Evolutionary conservation across 1,284 basidiomycete genomes (phyloP).

Genomic region (Rhodotorula sp.): DNA sequence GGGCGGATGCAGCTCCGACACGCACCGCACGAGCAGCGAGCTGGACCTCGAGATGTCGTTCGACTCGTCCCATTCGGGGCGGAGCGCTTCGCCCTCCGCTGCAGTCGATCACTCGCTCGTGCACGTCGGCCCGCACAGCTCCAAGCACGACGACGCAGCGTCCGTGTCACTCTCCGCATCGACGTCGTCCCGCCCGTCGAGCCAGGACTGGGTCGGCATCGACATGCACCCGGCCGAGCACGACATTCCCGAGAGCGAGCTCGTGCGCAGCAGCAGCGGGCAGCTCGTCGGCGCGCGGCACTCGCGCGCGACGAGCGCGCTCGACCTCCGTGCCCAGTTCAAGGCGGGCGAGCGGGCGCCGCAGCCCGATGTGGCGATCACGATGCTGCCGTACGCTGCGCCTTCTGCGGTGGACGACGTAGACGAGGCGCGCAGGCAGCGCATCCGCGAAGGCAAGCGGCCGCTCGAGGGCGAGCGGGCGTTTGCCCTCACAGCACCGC

Average conservation of each 20-base stretch:
- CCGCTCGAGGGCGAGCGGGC: constrained; percentile 18
- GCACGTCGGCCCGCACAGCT: too few species aligned
- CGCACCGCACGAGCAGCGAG: constrained; percentile 33
- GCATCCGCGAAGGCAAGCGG: constrained; percentile 22
- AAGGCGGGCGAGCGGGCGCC: constrained; percentile 10
- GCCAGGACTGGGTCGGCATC: constrained; percentile 29
- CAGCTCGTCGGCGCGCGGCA: constrained; percentile 22
- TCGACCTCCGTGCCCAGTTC: constrained; percentile 36
- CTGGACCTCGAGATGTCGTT: constrained; percentile 38
- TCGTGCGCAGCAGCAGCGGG: constrained; percentile 31
- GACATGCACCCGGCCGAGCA: constrained; percentile 22
- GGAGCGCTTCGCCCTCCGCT: too few species aligned
- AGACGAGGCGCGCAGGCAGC: background rate
- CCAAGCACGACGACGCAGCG: too few species aligned
- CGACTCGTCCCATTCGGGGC: background rate
- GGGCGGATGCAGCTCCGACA: constrained; percentile 15
- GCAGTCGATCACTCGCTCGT: too few species aligned
- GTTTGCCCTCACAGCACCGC: background rate
- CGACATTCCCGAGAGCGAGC: constrained; percentile 22
- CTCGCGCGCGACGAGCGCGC: constrained; percentile 28
- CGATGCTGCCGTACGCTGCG: background rate
- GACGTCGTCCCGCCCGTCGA: background rate
- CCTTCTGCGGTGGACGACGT: background rate
- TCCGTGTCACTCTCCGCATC: too few species aligned
- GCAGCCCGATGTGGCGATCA: constrained; percentile 4